phyloP scores from a whole-genome alignment of 2,329 filamentous ascomycete genomes.

The Penicillium sp. region DNA sequence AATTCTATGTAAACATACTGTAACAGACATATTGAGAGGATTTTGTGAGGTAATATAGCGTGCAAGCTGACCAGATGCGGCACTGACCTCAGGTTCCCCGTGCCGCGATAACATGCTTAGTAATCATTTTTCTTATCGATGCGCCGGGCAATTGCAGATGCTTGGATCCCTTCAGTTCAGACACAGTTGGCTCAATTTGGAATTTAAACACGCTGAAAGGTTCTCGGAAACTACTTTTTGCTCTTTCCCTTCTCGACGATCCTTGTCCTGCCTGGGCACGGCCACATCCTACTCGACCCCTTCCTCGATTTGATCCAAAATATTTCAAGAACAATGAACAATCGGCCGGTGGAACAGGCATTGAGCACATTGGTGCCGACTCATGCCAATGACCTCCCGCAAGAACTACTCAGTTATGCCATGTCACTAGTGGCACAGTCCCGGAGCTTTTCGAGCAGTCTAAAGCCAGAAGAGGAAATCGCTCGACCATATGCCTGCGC shows the following conservation, averaged over 20 bases:
- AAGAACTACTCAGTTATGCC: slow-evolving; percentile 68
- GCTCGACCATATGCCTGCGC: slow-evolving; percentile 81
- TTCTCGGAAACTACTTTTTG: not conserved
- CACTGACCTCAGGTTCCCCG: slow-evolving; percentile 5
- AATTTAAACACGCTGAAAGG: not conserved
- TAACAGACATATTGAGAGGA: slow-evolving; percentile 31
- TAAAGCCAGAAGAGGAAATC: slow-evolving; percentile 84
- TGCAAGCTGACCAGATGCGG: slow-evolving; percentile 6
- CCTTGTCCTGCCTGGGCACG: not conserved
- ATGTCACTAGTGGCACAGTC: slow-evolving; percentile 76
- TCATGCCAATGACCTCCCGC: slow-evolving; percentile 64
- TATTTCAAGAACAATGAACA: slow-evolving; percentile 55
- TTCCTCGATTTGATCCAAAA: not conserved
- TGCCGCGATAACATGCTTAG: slow-evolving; percentile 16
- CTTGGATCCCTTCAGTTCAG: slow-evolving; percentile 4
- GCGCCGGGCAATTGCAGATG: slow-evolving; percentile 2
- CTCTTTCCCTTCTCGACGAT: no score
- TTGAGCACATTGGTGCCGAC: slow-evolving; percentile 73
- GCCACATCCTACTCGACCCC: not conserved
- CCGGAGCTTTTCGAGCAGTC: slow-evolving; percentile 67
- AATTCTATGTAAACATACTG: slow-evolving; percentile 22
- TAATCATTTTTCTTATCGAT: slow-evolving; percentile 14
- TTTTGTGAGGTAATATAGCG: not conserved
- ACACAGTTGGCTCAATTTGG: not conserved
- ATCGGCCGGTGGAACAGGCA: slow-evolving; percentile 69